phyloP scores from a whole-genome alignment of 1,284 basidiomycete species.

The Trichosporon sp. region DNA sequence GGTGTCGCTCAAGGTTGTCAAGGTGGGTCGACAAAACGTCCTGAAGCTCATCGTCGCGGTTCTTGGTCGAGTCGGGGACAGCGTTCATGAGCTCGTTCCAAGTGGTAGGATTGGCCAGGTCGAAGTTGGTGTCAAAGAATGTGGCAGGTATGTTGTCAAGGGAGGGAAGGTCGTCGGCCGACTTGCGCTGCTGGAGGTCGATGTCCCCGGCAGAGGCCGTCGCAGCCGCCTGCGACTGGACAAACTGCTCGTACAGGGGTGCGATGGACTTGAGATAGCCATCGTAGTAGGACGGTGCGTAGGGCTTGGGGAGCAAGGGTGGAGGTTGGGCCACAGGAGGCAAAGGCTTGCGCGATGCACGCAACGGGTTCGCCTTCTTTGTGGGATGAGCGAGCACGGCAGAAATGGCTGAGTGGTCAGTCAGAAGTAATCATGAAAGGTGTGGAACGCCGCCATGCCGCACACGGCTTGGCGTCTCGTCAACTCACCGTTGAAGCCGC shows the following conservation, averaged over 20 bases:
- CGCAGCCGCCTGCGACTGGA: slow-evolving; percentile 31
- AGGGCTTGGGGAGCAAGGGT: slow-evolving; percentile 60
- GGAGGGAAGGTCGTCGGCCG: slow-evolving; percentile 51
- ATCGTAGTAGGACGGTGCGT: slow-evolving; percentile 62
- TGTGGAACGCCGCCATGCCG: not conserved
- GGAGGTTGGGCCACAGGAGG: slow-evolving; percentile 63
- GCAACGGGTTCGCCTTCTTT: slow-evolving; percentile 74
- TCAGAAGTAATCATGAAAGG: not conserved
- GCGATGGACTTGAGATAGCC: slow-evolving; percentile 68
- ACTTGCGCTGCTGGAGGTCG: slow-evolving; percentile 15
- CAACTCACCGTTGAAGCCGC: slow-evolving; percentile 44
- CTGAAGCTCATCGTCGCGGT: slow-evolving; percentile 65
- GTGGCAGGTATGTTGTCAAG: slow-evolving; percentile 73
- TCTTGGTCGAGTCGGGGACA: slow-evolving; percentile 22
- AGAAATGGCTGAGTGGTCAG: slow-evolving; percentile 56
- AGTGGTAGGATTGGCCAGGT: slow-evolving; percentile 76
- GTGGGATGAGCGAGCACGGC: slow-evolving; percentile 80
- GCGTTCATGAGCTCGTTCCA: slow-evolving; percentile 66
- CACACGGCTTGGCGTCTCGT: not conserved
- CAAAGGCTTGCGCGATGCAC: slow-evolving; percentile 68
- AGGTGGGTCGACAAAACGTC: slow-evolving; percentile 89
- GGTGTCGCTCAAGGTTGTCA: slow-evolving; percentile 90
- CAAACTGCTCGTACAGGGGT: slow-evolving; percentile 65
- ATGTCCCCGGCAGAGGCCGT: slow-evolving; percentile 28
- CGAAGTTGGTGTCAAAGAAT: slow-evolving; percentile 74